A percentile compares a stretch with the other conserved stretches of the same genome.
Conservation (phyloP, 2,329 filamentous ascomycete genomes). For the Venturia nashicola region DNA sequence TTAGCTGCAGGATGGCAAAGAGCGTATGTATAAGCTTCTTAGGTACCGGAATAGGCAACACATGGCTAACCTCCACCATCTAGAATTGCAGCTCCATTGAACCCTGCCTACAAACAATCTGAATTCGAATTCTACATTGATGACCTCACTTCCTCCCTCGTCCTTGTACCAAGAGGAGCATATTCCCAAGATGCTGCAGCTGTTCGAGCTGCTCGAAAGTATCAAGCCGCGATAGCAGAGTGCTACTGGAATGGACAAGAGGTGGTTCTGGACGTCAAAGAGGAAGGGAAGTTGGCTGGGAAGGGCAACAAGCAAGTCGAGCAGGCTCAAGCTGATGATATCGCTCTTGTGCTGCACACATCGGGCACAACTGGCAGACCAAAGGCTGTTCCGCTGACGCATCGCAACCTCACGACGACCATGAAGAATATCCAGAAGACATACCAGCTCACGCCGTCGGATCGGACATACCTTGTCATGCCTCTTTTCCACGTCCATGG, state of each 20-base stretch:
- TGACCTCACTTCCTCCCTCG: conserved; percentile 67
- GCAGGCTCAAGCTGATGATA: conserved; percentile 58
- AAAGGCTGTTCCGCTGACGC: conserved; percentile 73
- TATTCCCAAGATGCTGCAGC: conserved; percentile 55
- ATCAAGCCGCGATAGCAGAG: conserved; percentile 74
- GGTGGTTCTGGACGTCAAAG: conserved; percentile 67
- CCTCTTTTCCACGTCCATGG: conserved; percentile 85
- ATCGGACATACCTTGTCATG: conserved; percentile 81
- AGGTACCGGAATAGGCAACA: neutral
- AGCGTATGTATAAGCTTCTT: conserved; percentile 23
- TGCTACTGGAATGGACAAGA: conserved; percentile 66
- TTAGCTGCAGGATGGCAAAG: conserved; percentile 78
- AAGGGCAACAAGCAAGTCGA: conserved; percentile 36
- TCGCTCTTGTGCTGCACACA: conserved; percentile 72
- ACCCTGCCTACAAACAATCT: conserved; percentile 77
- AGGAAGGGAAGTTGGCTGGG: conserved; percentile 52
- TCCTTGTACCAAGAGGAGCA: conserved; percentile 62
- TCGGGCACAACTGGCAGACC: conserved; percentile 75
- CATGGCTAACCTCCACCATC: neutral
- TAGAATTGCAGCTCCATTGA: conserved; percentile 67
- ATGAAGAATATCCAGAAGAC: conserved; percentile 65
- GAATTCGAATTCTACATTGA: conserved; percentile 91
- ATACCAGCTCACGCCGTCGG: conserved; percentile 56
- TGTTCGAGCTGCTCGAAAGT: conserved; percentile 65
- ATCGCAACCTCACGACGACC: conserved; percentile 55